Percentiles rank a stretch among this genome's conserved stretches.
Conservation (phyloP, 768 basidiomycete genomes). For the Infundibulicybe gibba region DNA sequence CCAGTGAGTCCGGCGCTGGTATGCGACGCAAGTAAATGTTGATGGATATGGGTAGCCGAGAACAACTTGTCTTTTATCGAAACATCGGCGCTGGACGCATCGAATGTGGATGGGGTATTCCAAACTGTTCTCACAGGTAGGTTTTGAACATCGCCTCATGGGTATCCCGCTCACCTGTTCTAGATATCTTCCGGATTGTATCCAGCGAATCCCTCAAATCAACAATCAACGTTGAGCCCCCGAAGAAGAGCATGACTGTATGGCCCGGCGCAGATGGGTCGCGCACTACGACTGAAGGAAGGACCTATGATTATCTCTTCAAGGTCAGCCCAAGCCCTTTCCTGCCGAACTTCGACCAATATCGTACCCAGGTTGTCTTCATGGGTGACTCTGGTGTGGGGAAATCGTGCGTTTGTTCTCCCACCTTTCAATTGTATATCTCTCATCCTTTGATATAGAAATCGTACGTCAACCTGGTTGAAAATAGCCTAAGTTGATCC, state of each 20-base stretch:
- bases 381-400: constrained; percentile 99
- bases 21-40: constrained; percentile 4
- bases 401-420: constrained; percentile 82
- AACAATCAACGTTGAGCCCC: constrained; percentile 75
- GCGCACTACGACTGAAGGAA: constrained; percentile 82
- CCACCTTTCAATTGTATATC: background rate
- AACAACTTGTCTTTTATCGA: constrained; percentile 94
- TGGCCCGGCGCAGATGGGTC: constrained; percentile 65
- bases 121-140: constrained; percentile 91
- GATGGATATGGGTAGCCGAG: constrained; percentile 53
- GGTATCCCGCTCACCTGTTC: constrained; percentile 1
- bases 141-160: constrained; percentile 15
- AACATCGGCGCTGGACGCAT: constrained; percentile 99
- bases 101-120: constrained; percentile 97
- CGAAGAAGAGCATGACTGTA: constrained; percentile 85
- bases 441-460: background rate
- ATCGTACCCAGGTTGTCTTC: constrained; percentile 75
- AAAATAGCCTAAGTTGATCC: no score
- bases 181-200: constrained; percentile 97
- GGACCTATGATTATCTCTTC: constrained; percentile 99
- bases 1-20: constrained; percentile 50
- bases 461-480: background rate
- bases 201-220: constrained; percentile 92
- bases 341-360: constrained; percentile 5
- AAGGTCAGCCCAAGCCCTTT: constrained; percentile 59